Base-by-base conservation (phyloP, 805 yeast species). In the Sugiyamaella lignohabitans region DNA sequence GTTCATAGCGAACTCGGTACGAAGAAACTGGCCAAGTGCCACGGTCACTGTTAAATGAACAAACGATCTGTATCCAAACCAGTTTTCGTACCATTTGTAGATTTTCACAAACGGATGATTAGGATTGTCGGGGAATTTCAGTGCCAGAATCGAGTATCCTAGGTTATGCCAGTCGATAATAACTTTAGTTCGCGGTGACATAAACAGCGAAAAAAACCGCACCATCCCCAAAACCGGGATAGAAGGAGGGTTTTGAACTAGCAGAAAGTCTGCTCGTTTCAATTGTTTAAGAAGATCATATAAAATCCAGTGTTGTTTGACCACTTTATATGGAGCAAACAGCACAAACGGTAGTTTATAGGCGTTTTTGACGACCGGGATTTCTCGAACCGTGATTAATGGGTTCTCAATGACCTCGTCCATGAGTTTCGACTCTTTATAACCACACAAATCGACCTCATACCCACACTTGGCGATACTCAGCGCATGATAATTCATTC, bases 91-190 rank as follows among this genome's bases (percentile, higher is more conserved):
- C 4, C 65, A 47, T 47, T 69, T 76, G 59, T 86, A 74, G 2
- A 79, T 24, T 43, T 68, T 62, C 1, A 88, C 94, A 46, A 85
- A 63, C 0, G 83, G 80, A 59, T 86, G 86, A 29, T 64, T 66
- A 42, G 65, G 61, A 38, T 38, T 14, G 5, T 35, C 38, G 3
- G 72, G 59, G 54, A 79, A 78, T 55, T 79, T 79, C 59, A 91
- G 61, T 45, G 83, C 81, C 48, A 93, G 65, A 22, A 93, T 86
- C 1, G 95, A 77, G 63, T 78, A 91, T 36, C 94, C 95, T 56
- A 93, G 71, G 64, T 93, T 93, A 65, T 93, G 99, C 98, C 98
- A 93, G 65, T 93, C 99, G 42, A 93, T 77, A 18, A 93, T 73
- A 20, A 91, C 64, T 58, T 75, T 73, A 3, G 89, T 71, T 2